phyloP scores from a whole-genome alignment of 2,329 filamentous ascomycete species.

The Ceratocystis papillata region DNA sequence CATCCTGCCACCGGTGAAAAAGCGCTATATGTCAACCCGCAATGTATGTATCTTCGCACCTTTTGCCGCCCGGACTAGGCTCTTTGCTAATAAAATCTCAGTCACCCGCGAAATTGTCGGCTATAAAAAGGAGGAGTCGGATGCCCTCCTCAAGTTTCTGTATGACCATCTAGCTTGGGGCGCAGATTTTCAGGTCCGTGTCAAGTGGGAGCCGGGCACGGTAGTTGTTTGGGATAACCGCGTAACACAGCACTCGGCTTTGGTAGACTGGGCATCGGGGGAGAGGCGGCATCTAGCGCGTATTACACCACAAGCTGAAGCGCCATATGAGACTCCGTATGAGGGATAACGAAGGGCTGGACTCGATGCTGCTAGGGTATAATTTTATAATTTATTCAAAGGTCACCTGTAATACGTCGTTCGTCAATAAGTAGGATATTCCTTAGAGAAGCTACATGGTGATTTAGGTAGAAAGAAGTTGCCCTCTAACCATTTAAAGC shows the following conservation, averaged over 20 bases:
- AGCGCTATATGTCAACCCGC: conserved; percentile 69
- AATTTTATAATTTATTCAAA: neutral
- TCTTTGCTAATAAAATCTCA: conserved; percentile 32
- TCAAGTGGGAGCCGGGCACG: conserved; percentile 69
- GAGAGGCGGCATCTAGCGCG: conserved; percentile 68
- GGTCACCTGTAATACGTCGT: neutral
- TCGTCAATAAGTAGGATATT: neutral
- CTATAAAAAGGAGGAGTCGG: conserved; percentile 77
- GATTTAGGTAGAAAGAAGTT: neutral
- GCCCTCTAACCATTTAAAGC: neutral
- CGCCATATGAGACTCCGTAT: conserved; percentile 35
- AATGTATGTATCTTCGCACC: conserved; percentile 48
- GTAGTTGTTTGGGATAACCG: conserved; percentile 84
- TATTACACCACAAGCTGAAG: conserved; percentile 73
- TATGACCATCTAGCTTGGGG: conserved; percentile 44
- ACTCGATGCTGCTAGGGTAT: neutral
- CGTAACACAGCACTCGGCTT: conserved; percentile 65
- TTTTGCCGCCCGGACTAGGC: neutral
- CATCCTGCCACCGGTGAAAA: conserved; percentile 79
- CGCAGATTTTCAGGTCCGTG: conserved; percentile 47
- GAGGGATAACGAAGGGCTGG: conserved; percentile 16
- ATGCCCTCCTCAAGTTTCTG: conserved; percentile 61
- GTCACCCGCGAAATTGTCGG: conserved; percentile 70
- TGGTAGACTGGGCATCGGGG: conserved; percentile 72
- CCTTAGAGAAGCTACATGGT: neutral